These are phyloP conservation scores for Fusarium sp. DNA, from an alignment of 2,329 filamentous ascomycete species.

Conservation along the genomic window DNA sequence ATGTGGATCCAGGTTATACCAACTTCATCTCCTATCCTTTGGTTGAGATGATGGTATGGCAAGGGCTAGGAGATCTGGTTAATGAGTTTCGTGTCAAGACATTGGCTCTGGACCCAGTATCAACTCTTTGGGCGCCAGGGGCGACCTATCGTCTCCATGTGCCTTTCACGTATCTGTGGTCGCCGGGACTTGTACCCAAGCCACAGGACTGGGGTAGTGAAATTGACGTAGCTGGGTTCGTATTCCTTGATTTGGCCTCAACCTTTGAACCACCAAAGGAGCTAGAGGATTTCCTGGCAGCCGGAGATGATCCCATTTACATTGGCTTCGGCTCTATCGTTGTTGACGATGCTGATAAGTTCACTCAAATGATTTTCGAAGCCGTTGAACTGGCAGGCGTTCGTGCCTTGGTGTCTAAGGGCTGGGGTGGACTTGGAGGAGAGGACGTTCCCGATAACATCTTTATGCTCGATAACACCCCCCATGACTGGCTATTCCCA, in stretches of 20 bases:
- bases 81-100: slow-evolving; percentile 78
- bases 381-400: slow-evolving; percentile 74
- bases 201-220: slow-evolving; percentile 75
- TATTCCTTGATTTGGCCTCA: slow-evolving; percentile 77
- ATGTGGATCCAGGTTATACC: slow-evolving; percentile 76
- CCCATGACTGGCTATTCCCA: slow-evolving; percentile 82
- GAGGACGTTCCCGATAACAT: slow-evolving; percentile 69
- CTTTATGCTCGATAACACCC: slow-evolving; percentile 78
- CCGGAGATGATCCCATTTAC: slow-evolving; percentile 72
- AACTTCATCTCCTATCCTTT: slow-evolving; percentile 86
- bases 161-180: slow-evolving; percentile 80
- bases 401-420: slow-evolving; percentile 77
- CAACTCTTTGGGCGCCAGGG: slow-evolving; percentile 80
- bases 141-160: slow-evolving; percentile 78
- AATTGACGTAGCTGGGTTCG: slow-evolving; percentile 81
- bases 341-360: slow-evolving; percentile 74
- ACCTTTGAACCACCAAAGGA: slow-evolving; percentile 67
- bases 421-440: slow-evolving; percentile 77
- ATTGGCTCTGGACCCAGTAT: slow-evolving; percentile 77
- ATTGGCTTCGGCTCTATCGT: slow-evolving; percentile 83
- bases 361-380: slow-evolving; percentile 78
- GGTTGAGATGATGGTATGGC: slow-evolving; percentile 91
- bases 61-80: slow-evolving; percentile 83
- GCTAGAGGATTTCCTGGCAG: slow-evolving; percentile 66
- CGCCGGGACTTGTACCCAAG: slow-evolving; percentile 72